phyloP scores from a whole-genome alignment of 306 rosid genomes.

The Lagenaria siceraria region DNA sequence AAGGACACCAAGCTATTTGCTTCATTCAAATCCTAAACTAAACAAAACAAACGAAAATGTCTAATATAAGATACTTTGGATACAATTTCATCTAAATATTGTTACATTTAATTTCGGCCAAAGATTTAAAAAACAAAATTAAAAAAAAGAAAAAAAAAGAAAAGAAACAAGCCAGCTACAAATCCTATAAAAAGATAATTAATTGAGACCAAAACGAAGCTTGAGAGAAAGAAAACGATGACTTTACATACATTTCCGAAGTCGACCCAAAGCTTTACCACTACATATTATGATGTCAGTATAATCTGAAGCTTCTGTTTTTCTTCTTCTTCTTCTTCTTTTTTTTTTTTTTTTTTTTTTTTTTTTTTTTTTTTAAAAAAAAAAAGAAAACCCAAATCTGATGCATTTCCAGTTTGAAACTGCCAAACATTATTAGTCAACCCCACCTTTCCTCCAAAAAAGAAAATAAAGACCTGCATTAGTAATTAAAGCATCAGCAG shows the following conservation, averaged over 20 bases:
- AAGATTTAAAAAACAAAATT: too few species aligned
- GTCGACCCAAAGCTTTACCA: neutral
- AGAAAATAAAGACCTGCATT: neutral
- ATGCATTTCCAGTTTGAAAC: neutral
- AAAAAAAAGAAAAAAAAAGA: neutral
- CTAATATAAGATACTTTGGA: neutral
- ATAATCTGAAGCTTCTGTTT: neutral
- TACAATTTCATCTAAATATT: neutral
- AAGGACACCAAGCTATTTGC: neutral
- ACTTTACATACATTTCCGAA: neutral
- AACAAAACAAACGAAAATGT: neutral
- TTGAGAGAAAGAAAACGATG: neutral
- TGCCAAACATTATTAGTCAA: neutral
- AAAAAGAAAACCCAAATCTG: neutral
- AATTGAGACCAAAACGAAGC: neutral
- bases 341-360: too few species aligned
- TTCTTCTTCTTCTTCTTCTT: neutral
- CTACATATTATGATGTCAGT: neutral
- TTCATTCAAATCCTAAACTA: neutral
- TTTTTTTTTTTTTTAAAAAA: neutral
- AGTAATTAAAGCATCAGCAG: neutral
- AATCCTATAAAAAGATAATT: neutral
- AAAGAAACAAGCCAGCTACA: neutral
- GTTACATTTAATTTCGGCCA: neutral
- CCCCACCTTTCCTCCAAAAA: neutral